These are phyloP conservation scores for Golovinomyces cichoracearum DNA, from an alignment of 2,329 filamentous ascomycete genomes.

Conservation along the genomic window DNA sequence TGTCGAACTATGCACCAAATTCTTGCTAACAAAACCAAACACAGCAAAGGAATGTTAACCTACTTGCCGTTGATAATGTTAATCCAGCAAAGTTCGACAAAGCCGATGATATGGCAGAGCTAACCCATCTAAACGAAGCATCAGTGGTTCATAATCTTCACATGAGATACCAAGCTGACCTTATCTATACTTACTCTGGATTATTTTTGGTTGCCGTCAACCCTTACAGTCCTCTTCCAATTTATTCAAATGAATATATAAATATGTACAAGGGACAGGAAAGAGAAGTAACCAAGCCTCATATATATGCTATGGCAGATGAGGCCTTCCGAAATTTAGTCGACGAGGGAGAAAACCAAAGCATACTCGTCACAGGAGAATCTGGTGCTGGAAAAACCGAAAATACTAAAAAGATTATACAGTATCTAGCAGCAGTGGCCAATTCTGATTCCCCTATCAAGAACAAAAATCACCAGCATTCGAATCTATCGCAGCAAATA, in stretches of 20 bases:
- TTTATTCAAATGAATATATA: conserved; percentile 89
- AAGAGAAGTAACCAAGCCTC: conserved; percentile 81
- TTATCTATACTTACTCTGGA: conserved; percentile 96
- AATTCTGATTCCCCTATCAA: conserved; percentile 48
- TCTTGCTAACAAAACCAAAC: neutral
- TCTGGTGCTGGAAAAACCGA: conserved; percentile 96
- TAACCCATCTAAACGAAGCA: conserved; percentile 91
- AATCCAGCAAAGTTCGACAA: conserved; percentile 99
- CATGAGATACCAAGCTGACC: conserved; percentile 77
- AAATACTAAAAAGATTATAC: conserved; percentile 98
- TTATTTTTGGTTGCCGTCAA: conserved; percentile 94
- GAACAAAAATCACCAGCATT: conserved; percentile 38
- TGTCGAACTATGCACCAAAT: neutral
- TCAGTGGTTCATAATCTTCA: conserved; percentile 94
- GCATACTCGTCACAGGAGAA: conserved; percentile 91
- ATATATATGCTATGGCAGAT: conserved; percentile 95
- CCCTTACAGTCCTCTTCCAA: conserved; percentile 79
- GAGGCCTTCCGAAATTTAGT: conserved; percentile 88
- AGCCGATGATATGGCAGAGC: conserved; percentile 94
- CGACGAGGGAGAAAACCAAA: conserved; percentile 86
- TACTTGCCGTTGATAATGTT: conserved; percentile 86
- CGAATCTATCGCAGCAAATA: conserved; percentile 87
- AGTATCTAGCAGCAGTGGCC: conserved; percentile 87
- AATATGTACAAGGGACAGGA: conserved; percentile 90
- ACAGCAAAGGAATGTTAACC: conserved; percentile 63